A percentile compares a stretch with the other conserved stretches of the same genome.
phyloP scores from a whole-genome alignment of 306 rosid species.

The Prunus davidiana region DNA sequence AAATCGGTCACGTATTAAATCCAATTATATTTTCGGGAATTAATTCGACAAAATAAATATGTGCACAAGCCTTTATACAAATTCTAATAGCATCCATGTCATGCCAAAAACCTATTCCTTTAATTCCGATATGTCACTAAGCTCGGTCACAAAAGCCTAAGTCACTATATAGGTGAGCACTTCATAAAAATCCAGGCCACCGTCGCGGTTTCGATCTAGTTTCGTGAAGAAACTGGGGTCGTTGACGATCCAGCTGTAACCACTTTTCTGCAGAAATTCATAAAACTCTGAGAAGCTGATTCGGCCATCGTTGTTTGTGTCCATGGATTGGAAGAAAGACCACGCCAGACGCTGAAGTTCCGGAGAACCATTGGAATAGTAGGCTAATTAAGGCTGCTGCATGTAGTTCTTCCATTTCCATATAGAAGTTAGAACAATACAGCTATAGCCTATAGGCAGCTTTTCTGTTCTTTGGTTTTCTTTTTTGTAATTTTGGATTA shows the following conservation, averaged over 20 bases:
- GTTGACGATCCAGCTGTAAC: neutral
- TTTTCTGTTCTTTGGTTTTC: neutral
- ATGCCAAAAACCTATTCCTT: no score
- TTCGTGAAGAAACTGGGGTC: neutral
- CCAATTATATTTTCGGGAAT: no score
- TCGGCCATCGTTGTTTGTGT: constrained; percentile 1
- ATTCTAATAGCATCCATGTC: no score
- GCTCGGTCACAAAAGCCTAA: no score
- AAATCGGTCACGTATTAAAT: no score
- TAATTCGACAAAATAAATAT: no score
- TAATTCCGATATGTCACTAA: no score
- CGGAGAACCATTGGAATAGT: neutral
- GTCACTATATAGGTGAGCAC: neutral
- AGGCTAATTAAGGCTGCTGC: constrained; percentile 5
- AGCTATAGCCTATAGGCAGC: neutral
- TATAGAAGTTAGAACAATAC: neutral
- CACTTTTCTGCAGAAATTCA: neutral
- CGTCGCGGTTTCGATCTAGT: constrained; percentile 6
- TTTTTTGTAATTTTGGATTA: neutral
- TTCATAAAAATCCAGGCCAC: neutral
- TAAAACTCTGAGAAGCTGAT: neutral
- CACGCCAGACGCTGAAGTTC: neutral
- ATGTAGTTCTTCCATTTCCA: constrained; percentile 6
- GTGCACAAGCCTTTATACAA: no score
- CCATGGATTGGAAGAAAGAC: constrained; percentile 13